These are phyloP conservation scores for Brassica incana DNA, from an alignment of 345 rosid species.

Conservation along the genomic window DNA sequence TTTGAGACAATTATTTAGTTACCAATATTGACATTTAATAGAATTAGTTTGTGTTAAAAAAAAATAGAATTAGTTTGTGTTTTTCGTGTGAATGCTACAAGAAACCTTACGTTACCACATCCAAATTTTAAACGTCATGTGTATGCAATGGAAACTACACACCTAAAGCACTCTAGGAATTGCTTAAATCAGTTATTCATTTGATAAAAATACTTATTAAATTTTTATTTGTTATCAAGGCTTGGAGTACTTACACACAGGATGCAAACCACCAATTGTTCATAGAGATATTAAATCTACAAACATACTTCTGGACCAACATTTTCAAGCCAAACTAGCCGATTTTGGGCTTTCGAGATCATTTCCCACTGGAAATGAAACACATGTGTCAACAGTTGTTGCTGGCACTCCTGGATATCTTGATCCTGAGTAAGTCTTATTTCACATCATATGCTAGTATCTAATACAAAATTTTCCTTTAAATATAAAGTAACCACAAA, in stretches of 20 bases:
- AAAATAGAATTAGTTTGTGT: no score
- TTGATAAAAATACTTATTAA: not conserved
- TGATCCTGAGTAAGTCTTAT: constrained; percentile 38
- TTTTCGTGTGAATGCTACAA: not conserved
- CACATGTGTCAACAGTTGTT: constrained; percentile 21
- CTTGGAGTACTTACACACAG: constrained; percentile 44
- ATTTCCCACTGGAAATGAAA: constrained; percentile 23
- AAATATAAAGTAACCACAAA: no score
- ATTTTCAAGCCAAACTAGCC: constrained; percentile 37
- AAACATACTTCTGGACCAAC: constrained; percentile 43
- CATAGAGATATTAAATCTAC: constrained; percentile 46
- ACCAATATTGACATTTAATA: not conserved
- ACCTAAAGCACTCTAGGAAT: not conserved
- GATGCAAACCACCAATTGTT: constrained; percentile 47
- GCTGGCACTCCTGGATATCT: constrained; percentile 46
- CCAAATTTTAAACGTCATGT: no score
- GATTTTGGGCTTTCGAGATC: constrained; percentile 50
- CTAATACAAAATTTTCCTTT: no score
- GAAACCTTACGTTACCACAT: not conserved
- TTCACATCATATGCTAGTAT: not conserved
- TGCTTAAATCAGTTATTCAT: not conserved
- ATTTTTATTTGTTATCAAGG: constrained; percentile 13
- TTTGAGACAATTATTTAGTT: not conserved
- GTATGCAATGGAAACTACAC: no score
- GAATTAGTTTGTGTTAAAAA: no score